Conservation (phyloP, 371 early-diverging fungal genomes). For the Rhizopus sp. region DNA sequence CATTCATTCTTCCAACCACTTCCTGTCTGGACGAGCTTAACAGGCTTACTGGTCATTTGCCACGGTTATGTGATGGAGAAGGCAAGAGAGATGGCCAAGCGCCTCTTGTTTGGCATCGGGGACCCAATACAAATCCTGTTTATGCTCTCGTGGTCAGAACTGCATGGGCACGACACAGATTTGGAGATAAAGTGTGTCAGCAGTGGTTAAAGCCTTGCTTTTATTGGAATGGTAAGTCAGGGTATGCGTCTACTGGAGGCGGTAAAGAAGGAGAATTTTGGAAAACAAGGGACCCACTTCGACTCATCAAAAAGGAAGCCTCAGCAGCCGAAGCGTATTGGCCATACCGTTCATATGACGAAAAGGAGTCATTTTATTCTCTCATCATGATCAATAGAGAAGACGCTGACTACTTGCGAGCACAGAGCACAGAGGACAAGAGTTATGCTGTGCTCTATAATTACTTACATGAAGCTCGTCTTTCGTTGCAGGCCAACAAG, state of each 20-base stretch:
- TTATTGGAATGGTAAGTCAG: constrained; percentile 70
- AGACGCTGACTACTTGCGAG: constrained; percentile 44
- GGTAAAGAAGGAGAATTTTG: constrained; percentile 62
- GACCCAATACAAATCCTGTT: constrained; percentile 69
- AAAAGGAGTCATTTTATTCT: constrained; percentile 35
- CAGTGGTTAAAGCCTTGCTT: constrained; percentile 62
- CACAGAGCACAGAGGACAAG: constrained; percentile 24
- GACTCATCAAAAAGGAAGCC: constrained; percentile 60
- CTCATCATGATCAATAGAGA: constrained; percentile 61
- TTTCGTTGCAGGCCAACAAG: constrained; percentile 43
- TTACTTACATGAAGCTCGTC: constrained; percentile 48
- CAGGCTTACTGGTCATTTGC: constrained; percentile 39
- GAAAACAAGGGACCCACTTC: constrained; percentile 52
- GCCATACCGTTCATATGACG: constrained; percentile 29
- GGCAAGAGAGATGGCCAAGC: not conserved
- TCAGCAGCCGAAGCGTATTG: constrained; percentile 66
- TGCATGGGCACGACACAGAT: constrained; percentile 50
- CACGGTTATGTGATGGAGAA: constrained; percentile 54
- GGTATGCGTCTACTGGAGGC: constrained; percentile 10
- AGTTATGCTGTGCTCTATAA: constrained; percentile 28
- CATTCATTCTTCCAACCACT: constrained; percentile 49
- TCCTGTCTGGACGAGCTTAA: constrained; percentile 43
- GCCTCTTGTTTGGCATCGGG: constrained; percentile 64
- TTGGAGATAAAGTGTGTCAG: constrained; percentile 44
- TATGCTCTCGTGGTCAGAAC: constrained; percentile 67